Percentiles rank a stretch among this genome's conserved stretches.
Conservation (phyloP, 1,139 yeast genomes). For the Lizanozyma gosingica region DNA sequence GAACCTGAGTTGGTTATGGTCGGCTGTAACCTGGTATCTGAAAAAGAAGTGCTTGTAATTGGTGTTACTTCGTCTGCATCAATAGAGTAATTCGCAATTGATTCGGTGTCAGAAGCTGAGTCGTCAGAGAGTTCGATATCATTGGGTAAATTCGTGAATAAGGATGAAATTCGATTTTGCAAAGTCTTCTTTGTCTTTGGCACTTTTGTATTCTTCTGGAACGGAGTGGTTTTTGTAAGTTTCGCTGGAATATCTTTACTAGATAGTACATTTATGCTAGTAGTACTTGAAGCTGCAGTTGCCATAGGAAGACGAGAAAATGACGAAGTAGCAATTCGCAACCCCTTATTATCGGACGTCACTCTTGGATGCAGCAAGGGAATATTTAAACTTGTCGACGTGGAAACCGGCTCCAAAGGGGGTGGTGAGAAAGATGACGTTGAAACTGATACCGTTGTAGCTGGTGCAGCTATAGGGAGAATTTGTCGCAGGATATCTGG, state of each 20-base stretch:
- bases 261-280: conserved; percentile 25
- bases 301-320: conserved; percentile 11
- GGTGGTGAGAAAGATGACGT: neutral
- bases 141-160: conserved; percentile 39
- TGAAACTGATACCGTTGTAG: neutral
- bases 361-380: conserved; percentile 14
- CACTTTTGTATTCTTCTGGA: neutral
- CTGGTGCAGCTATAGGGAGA: conserved; percentile 1
- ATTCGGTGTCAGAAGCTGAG: conserved; percentile 37
- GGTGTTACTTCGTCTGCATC: neutral
- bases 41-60: neutral
- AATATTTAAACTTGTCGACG: neutral
- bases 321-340: conserved; percentile 19
- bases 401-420: neutral
- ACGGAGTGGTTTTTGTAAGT: neutral
- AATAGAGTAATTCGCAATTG: conserved; percentile 14
- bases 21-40: conserved; percentile 4
- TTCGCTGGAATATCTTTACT: conserved; percentile 12
- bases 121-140: conserved; percentile 43
- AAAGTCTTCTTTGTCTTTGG: neutral
- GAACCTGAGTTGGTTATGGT: conserved; percentile 10
- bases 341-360: conserved; percentile 23
- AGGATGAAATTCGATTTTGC: conserved; percentile 19
- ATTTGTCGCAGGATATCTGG: conserved; percentile 2
- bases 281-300: conserved; percentile 12